Base-by-base conservation (phyloP, 73 alveolate genomes). In the Symbiodinium natans region DNA sequence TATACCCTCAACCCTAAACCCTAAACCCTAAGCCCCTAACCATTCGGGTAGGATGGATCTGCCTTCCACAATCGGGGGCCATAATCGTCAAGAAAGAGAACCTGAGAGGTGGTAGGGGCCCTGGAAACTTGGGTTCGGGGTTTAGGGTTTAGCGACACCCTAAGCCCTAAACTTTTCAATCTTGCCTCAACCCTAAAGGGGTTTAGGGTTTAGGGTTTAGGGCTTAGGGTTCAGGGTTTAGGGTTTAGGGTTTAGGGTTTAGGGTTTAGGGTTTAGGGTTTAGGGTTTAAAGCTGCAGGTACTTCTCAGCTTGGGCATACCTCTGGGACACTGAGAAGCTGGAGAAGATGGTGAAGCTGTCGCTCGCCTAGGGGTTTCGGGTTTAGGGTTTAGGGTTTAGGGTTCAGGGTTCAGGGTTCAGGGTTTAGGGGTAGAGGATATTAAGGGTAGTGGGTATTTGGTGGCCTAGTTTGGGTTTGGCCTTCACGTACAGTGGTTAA, bases 281-380 rank as follows among this genome's bases (percentile, higher is more conserved):
- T 52, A 1, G 10, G 19, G 56, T 8, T 52, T 2, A 52, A 63
- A 11, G 10, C 39, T 11, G 15, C 74, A 88, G 95, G 95, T 88
- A 10, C 43, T 88, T 88, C 95, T 59, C 86, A 25, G 95, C 48
- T 56, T 88, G 95, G 95, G 95, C 86, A 38, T 31, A 52, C 33
- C 38, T 88, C 95, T 88, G 75, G 31, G 95, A 88, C 71, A 59
- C 40, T 34, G 95, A 54, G 73, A 88, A 88, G 73, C 73, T 88
- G 86, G 86, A 88, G 40, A 56, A 88, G 43, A 88, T 88, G 95
- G 41, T 21, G 36, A 63, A 27, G 77, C 34, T 63, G 77, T 1
- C 15, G 34, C 77, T 5, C 31, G 77, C 13, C 77, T 27, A 27
- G 15, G 31, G 77, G 34, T 23, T 23, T 34, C 17, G 77, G 77